These are phyloP conservation scores for Sclerotiophoma versabilis DNA, from an alignment of 2,329 filamentous ascomycete genomes.

Conservation along the genomic window DNA sequence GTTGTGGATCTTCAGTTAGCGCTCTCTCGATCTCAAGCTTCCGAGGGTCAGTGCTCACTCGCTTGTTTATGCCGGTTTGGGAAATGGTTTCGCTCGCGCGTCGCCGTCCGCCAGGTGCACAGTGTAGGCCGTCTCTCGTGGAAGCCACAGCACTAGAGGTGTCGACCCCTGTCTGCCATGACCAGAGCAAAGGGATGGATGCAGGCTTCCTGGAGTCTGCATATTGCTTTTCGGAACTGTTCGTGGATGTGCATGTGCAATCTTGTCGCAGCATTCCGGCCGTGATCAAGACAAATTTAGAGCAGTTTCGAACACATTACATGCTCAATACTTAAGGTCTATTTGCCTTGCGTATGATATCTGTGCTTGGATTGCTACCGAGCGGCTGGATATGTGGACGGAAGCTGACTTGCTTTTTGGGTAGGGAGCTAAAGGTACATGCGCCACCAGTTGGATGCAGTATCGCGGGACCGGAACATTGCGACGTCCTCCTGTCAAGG, in stretches of 20 bases:
- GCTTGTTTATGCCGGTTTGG: constrained; percentile 23
- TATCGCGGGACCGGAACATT: constrained; percentile 19
- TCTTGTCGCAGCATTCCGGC: not conserved
- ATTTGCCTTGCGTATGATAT: not conserved
- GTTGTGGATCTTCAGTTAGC: constrained; percentile 23
- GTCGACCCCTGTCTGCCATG: constrained; percentile 4
- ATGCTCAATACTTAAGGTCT: not conserved
- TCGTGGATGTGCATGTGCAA: not conserved
- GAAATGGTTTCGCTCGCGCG: constrained; percentile 20
- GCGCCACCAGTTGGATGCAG: constrained; percentile 22
- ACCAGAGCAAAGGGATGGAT: constrained; percentile 3
- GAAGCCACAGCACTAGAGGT: constrained; percentile 22
- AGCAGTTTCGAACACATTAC: constrained; percentile 7
- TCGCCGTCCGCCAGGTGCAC: constrained; percentile 26
- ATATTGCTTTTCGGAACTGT: constrained; percentile 3
- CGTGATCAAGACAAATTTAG: constrained; percentile 1
- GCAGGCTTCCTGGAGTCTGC: constrained; percentile 1
- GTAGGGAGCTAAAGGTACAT: constrained; percentile 6
- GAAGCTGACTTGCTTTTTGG: constrained; percentile 24
- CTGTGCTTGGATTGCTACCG: constrained; percentile 27
- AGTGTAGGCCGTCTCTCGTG: constrained; percentile 29
- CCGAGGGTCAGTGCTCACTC: constrained; percentile 17
- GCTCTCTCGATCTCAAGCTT: constrained; percentile 19
- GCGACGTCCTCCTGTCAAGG: not conserved
- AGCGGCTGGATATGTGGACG: constrained; percentile 16